Percentiles rank a stretch among this genome's conserved stretches.
Conservation (phyloP, 2,329 filamentous ascomycete species). For the Meredithiella fracta region DNA sequence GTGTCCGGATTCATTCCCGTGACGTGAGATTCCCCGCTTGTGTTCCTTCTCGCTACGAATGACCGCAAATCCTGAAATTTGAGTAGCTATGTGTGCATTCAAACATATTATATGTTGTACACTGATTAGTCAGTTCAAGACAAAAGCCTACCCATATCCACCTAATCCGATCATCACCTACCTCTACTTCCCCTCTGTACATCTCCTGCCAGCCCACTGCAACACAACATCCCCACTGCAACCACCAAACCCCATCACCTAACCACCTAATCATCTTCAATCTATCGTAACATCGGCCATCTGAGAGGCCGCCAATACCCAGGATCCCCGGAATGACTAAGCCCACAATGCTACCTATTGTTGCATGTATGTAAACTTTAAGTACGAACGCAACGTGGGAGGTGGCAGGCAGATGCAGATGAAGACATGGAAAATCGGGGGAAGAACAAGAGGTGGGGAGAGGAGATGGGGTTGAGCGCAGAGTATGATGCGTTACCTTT, state of each 20-base stretch:
- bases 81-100: too few relatives aligned
- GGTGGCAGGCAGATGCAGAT: neutral
- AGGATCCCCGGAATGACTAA: neutral
- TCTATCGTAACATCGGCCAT: neutral
- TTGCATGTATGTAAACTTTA: slow-evolving; percentile 1
- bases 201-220: too few relatives aligned
- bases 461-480: neutral
- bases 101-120: too few relatives aligned
- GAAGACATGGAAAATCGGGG: neutral
- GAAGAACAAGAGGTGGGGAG: neutral
- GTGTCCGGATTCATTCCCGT: neutral
- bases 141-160: too few relatives aligned
- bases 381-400: neutral
- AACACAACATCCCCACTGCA: too few relatives aligned
- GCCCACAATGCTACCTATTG: neutral
- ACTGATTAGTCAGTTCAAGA: too few relatives aligned
- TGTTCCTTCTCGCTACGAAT: neutral
- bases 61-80: neutral
- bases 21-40: neutral
- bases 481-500: too few relatives aligned
- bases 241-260: neutral
- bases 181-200: too few relatives aligned
- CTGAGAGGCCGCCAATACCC: neutral
- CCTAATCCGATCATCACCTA: too few relatives aligned
- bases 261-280: neutral